phyloP scores from a whole-genome alignment of 805 yeast species.

The Debaryomyces maramus region DNA sequence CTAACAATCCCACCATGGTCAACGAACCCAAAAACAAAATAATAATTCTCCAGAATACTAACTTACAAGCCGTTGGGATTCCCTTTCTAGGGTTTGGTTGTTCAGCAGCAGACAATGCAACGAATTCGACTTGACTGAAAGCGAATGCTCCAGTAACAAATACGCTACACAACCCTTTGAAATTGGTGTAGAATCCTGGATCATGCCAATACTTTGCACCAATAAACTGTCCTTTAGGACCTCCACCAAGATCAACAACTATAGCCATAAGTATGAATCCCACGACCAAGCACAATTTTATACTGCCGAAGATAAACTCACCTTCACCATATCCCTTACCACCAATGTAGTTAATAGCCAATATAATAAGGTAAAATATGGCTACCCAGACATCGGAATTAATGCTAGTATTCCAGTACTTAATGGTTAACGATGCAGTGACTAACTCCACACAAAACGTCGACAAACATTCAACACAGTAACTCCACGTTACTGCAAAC shows the following conservation, averaged over 20 bases:
- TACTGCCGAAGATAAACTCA: conserved; percentile 39
- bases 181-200: conserved; percentile 29
- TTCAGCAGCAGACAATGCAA: conserved; percentile 31
- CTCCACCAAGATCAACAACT: conserved; percentile 40
- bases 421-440: conserved; percentile 61
- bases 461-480: conserved; percentile 62
- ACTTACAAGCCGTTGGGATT: conserved; percentile 42
- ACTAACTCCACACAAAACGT: conserved; percentile 65
- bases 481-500: conserved; percentile 63
- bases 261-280: conserved; percentile 45
- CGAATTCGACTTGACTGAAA: conserved; percentile 35
- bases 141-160: conserved; percentile 35
- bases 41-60: conserved; percentile 38
- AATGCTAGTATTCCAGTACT: conserved; percentile 46
- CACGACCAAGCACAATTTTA: conserved; percentile 36
- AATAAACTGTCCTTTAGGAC: conserved; percentile 30
- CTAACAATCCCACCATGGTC: conserved; percentile 40
- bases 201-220: conserved; percentile 34
- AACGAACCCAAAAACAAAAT: conserved; percentile 42
- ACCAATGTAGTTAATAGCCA: conserved; percentile 46
- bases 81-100: conserved; percentile 30
- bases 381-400: conserved; percentile 60
- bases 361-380: conserved; percentile 48
- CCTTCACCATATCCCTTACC: conserved; percentile 49
- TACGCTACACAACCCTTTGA: conserved; percentile 31